Evolutionary conservation across 257 asterid species (phyloP).

Genomic region (Galeopsis tetrahit): DNA sequence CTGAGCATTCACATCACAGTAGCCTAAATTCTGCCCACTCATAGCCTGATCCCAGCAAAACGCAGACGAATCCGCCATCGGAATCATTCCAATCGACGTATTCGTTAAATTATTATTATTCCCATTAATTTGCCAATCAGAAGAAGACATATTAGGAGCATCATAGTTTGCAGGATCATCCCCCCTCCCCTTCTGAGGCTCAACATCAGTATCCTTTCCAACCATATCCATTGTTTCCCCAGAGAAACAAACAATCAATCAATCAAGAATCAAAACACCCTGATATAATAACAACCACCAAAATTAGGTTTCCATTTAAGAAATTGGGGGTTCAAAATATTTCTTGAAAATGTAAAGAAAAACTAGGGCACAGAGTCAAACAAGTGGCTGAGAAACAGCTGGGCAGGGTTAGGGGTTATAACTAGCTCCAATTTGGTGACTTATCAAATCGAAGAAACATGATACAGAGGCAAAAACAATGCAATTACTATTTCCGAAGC

Average conservation of each 20-base stretch:
- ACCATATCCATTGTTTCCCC: constrained; percentile 49
- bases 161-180: constrained; percentile 50
- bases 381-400: constrained; percentile 32
- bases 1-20: constrained; percentile 53
- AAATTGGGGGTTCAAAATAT: not conserved
- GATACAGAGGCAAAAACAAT: constrained; percentile 41
- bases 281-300: constrained; percentile 17
- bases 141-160: constrained; percentile 49
- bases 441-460: constrained; percentile 30
- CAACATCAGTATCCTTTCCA: constrained; percentile 52
- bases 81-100: constrained; percentile 52
- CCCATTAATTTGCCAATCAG: constrained; percentile 72
- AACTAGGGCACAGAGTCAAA: constrained; percentile 27
- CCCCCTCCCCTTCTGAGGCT: constrained; percentile 50
- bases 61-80: constrained; percentile 52
- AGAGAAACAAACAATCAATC: constrained; percentile 19
- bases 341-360: constrained; percentile 6
- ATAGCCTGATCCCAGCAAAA: constrained; percentile 71
- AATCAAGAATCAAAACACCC: constrained; percentile 37
- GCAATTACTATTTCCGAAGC: constrained; percentile 47
- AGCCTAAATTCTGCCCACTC: constrained; percentile 57
- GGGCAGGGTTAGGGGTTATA: constrained; percentile 21
- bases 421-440: not conserved
- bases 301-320: constrained; percentile 25
- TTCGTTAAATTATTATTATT: constrained; percentile 41